Conservation (phyloP, 2,329 filamentous ascomycete genomes). For the Ceratocystis harringtonii region DNA sequence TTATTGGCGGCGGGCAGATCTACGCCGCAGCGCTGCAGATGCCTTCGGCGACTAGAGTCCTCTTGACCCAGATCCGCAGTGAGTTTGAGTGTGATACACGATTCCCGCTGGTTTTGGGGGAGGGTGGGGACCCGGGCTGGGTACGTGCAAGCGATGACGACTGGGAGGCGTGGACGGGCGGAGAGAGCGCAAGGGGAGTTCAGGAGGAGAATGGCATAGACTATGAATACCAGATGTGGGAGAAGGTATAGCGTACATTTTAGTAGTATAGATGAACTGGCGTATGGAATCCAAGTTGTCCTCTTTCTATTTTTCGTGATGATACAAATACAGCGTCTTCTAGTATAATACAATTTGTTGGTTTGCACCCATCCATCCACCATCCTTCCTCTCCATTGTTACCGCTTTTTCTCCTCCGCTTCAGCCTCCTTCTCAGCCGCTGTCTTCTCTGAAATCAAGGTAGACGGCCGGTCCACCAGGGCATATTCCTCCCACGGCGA, state of each 20-base stretch:
- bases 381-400: not conserved
- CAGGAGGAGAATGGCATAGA: conserved; percentile 47
- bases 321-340: conserved; percentile 1
- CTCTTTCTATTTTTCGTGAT: not conserved
- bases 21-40: conserved; percentile 56
- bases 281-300: not conserved
- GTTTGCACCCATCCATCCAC: not conserved
- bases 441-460: conserved; percentile 13
- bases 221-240: conserved; percentile 65
- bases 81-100: conserved; percentile 66
- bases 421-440: conserved; percentile 4
- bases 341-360: conserved; percentile 6
- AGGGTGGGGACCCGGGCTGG: conserved; percentile 34
- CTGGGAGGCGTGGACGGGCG: conserved; percentile 50
- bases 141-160: conserved; percentile 34
- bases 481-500: conserved; percentile 15
- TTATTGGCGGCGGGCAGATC: conserved; percentile 82
- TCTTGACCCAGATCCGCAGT: conserved; percentile 52
- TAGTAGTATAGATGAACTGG: not conserved
- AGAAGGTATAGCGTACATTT: conserved; percentile 30
- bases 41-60: conserved; percentile 42
- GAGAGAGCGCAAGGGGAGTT: conserved; percentile 40
- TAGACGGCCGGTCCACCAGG: conserved; percentile 12
- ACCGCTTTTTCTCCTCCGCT: not conserved
- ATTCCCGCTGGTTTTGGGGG: conserved; percentile 46